phyloP scores from a whole-genome alignment of 2,329 filamentous ascomycete genomes.

The Aspergillus proliferans region DNA sequence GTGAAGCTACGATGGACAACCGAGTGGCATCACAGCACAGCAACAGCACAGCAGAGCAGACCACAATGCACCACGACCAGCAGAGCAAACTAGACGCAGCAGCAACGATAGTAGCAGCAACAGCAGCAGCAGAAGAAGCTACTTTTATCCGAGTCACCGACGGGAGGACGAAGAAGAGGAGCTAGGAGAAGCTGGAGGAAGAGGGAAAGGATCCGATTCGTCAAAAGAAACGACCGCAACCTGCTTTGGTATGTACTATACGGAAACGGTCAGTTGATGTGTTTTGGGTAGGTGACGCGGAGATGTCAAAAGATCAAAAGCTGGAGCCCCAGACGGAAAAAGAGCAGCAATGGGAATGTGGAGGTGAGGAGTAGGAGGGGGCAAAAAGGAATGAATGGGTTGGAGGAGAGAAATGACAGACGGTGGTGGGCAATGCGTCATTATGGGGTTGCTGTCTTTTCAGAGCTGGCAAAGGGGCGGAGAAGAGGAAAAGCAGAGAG shows the following conservation, averaged over 20 bases:
- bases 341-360: slow-evolving; percentile 12
- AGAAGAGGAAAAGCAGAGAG: background rate
- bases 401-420: slow-evolving; percentile 6
- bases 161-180: background rate
- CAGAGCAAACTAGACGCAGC: background rate
- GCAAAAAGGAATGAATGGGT: slow-evolving; percentile 10
- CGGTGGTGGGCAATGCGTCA: slow-evolving; percentile 30
- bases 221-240: slow-evolving; percentile 5
- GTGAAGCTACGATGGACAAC: slow-evolving; percentile 9
- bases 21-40: background rate
- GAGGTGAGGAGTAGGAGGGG: slow-evolving; percentile 10
- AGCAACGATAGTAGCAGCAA: too few relatives aligned
- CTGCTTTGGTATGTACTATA: slow-evolving; percentile 7
- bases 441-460: slow-evolving; percentile 19
- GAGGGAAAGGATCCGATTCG: slow-evolving; percentile 21
- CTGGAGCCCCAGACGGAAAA: too few relatives aligned
- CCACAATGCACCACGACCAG: background rate
- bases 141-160: background rate
- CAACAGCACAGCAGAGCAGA: background rate
- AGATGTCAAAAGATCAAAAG: too few relatives aligned
- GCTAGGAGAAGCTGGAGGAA: background rate
- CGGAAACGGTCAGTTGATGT: slow-evolving; percentile 1
- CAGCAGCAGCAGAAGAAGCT: too few relatives aligned
- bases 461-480: slow-evolving; percentile 1
- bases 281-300: background rate